Conservation (phyloP, 768 basidiomycete species). For the Hericium rajendrae region DNA sequence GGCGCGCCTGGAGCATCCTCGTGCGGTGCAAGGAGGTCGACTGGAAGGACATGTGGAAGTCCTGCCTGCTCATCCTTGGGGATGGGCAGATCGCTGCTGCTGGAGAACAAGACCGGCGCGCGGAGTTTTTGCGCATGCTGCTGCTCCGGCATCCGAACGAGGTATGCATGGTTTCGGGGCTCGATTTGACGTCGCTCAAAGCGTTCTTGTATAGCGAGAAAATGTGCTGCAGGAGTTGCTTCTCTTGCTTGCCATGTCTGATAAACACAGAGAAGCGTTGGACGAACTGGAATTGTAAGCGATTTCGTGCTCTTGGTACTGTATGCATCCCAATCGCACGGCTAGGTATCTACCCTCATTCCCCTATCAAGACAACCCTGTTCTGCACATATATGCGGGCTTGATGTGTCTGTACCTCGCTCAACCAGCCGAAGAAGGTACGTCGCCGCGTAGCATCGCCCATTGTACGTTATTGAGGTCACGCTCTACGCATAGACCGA, state of each 20-base stretch:
- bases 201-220: no score
- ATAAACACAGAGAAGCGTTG: conserved; percentile 57
- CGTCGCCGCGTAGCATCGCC: not conserved
- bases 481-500: not conserved
- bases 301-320: not conserved
- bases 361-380: conserved; percentile 76
- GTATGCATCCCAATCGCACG: not conserved
- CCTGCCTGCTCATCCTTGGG: conserved; percentile 48
- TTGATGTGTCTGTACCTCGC: conserved; percentile 59
- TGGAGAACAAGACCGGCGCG: conserved; percentile 23
- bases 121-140: conserved; percentile 60
- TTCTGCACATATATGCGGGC: conserved; percentile 78
- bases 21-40: conserved; percentile 68
- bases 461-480: no score
- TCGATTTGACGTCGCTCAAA: conserved; percentile 1
- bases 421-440: conserved; percentile 23
- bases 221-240: conserved; percentile 66
- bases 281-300: conserved; percentile 80
- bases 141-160: conserved; percentile 62
- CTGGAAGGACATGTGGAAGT: conserved; percentile 67
- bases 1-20: conserved; percentile 64
- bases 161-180: conserved; percentile 30
- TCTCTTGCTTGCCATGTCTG: conserved; percentile 50
- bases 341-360: conserved; percentile 76
- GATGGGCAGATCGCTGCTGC: conserved; percentile 2